Conservation (phyloP, 1,284 basidiomycete species). For the Hypsizygus ulmarius region DNA sequence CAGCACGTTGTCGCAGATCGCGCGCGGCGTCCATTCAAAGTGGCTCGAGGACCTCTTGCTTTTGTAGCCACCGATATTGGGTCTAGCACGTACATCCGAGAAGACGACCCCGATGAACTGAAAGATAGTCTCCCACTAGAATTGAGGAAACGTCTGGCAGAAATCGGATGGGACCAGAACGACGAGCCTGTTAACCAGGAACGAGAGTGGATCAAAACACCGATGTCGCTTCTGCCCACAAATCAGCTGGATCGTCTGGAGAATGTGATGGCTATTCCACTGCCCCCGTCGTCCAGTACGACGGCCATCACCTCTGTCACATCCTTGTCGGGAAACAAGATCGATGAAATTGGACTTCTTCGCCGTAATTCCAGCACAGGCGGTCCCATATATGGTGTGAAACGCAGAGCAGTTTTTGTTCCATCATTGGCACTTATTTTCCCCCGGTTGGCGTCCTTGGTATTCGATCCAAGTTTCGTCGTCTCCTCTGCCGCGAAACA, state of each 20-base stretch:
- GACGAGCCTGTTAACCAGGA: conserved; percentile 52
- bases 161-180: conserved; percentile 71
- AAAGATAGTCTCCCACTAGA: conserved; percentile 59
- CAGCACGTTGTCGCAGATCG: conserved; percentile 61
- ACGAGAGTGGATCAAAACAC: conserved; percentile 56
- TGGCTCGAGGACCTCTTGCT: conserved; percentile 58
- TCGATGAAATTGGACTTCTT: conserved; percentile 34
- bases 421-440: conserved; percentile 54
- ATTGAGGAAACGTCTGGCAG: conserved; percentile 57
- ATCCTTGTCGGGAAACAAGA: conserved; percentile 26
- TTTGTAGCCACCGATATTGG: conserved; percentile 74
- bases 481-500: conserved; percentile 58
- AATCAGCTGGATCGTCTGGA: conserved; percentile 52
- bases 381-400: conserved; percentile 42
- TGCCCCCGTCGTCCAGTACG: conserved; percentile 30
- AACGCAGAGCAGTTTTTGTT: conserved; percentile 65
- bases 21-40: conserved; percentile 61
- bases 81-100: conserved; percentile 50
- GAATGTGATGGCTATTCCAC: conserved; percentile 23
- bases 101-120: conserved; percentile 49
- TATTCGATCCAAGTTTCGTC: conserved; percentile 51
- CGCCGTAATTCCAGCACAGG: conserved; percentile 54
- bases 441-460: conserved; percentile 48
- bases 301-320: conserved; percentile 28
- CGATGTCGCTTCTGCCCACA: conserved; percentile 59